phyloP scores from a whole-genome alignment of 768 basidiomycete species.

The Strobilomyces echinocephalus region DNA sequence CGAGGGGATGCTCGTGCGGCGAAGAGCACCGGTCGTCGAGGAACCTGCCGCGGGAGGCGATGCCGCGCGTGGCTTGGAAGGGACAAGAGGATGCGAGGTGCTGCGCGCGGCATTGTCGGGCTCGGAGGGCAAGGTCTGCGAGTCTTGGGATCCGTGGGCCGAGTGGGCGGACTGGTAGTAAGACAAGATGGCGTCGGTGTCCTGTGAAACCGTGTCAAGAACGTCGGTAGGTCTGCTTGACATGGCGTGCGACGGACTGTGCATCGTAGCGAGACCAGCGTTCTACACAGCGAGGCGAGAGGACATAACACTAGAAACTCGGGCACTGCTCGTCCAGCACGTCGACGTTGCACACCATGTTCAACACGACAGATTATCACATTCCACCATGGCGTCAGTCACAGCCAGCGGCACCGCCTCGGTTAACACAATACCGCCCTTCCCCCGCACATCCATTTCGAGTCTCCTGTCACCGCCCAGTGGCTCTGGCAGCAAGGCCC shows the following conservation, averaged over 20 bases:
- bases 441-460: neutral
- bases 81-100: constrained; percentile 8
- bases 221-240: neutral
- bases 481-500: neutral
- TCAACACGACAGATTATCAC: neutral
- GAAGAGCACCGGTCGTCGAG: constrained; percentile 31
- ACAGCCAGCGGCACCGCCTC: constrained; percentile 25
- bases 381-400: constrained; percentile 8
- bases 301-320: neutral
- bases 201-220: constrained; percentile 17
- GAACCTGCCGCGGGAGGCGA: constrained; percentile 27
- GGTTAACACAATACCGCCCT: constrained; percentile 7
- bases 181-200: constrained; percentile 44
- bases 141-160: neutral
- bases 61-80: constrained; percentile 15
- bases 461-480: neutral
- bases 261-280: constrained; percentile 9
- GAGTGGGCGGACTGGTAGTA: constrained; percentile 50
- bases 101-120: constrained; percentile 38
- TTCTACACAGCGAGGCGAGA: constrained; percentile 12
- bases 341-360: neutral
- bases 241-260: constrained; percentile 5
- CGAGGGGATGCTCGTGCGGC: constrained; percentile 50
- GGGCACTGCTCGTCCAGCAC: constrained; percentile 4
- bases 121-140: constrained; percentile 39